phyloP scores from a whole-genome alignment of 257 asterid genomes.

The Coffea canephora region DNA sequence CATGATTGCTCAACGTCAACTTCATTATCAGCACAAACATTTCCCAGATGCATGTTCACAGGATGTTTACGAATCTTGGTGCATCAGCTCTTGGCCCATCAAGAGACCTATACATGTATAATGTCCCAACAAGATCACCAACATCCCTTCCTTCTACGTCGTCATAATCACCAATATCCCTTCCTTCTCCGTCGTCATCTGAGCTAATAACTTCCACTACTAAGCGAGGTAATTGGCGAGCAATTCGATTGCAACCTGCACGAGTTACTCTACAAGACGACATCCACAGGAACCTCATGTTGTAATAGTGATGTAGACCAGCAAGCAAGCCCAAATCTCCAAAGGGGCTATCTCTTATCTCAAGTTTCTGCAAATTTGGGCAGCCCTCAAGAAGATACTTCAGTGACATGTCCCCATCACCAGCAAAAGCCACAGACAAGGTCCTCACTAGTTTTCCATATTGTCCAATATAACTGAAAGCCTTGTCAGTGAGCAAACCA shows the following conservation, averaged over 20 bases:
- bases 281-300: slow-evolving; percentile 60
- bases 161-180: slow-evolving; percentile 14
- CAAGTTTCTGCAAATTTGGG: slow-evolving; percentile 48
- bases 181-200: slow-evolving; percentile 20
- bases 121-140: slow-evolving; percentile 33
- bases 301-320: slow-evolving; percentile 49
- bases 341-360: slow-evolving; percentile 58
- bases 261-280: slow-evolving; percentile 44
- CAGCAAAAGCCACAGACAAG: slow-evolving; percentile 54
- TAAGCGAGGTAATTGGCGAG: slow-evolving; percentile 39
- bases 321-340: slow-evolving; percentile 46
- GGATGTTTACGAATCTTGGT: slow-evolving; percentile 36
- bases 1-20: slow-evolving; percentile 8
- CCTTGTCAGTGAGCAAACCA: slow-evolving; percentile 49
- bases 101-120: slow-evolving; percentile 56
- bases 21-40: slow-evolving; percentile 11
- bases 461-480: slow-evolving; percentile 44
- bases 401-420: slow-evolving; percentile 43
- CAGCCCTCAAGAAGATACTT: slow-evolving; percentile 53
- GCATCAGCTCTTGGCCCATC: slow-evolving; percentile 52
- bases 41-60: slow-evolving; percentile 23
- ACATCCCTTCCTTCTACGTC: slow-evolving; percentile 11
- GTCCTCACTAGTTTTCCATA: slow-evolving; percentile 49
- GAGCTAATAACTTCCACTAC: slow-evolving; percentile 40
- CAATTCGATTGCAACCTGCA: slow-evolving; percentile 38